Evolutionary conservation across 192 early-diverging fungal species (phyloP).

Genomic region (Rhizophagus clarus): DNA sequence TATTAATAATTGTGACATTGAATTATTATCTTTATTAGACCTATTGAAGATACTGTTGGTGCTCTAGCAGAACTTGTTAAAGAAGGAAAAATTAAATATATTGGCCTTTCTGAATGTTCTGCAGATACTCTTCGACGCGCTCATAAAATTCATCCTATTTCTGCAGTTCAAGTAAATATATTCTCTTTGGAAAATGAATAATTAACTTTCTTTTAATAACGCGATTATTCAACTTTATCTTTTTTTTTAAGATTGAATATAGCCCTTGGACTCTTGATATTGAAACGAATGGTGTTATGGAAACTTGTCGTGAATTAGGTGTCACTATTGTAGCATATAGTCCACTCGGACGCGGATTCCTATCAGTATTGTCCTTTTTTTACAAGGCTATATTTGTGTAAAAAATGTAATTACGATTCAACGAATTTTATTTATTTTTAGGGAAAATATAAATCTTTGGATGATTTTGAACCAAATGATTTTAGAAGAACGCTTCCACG

Average conservation of each 20-base stretch:
- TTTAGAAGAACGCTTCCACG: conserved; percentile 53
- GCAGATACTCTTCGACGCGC: conserved; percentile 64
- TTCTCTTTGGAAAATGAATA: neutral
- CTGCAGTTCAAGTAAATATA: conserved; percentile 50
- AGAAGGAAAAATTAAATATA: conserved; percentile 44
- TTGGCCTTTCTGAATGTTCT: conserved; percentile 59
- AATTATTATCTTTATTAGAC: neutral
- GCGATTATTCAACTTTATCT: neutral
- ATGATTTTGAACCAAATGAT: conserved; percentile 58
- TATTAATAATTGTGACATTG: neutral
- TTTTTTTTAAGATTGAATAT: conserved; percentile 3
- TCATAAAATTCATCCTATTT: conserved; percentile 69
- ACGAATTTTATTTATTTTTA: conserved; percentile 41
- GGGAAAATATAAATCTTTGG: conserved; percentile 58
- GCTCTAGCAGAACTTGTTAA: conserved; percentile 45
- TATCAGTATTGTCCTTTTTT: conserved; percentile 42
- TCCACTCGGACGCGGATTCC: conserved; percentile 70
- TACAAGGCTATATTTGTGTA: neutral
- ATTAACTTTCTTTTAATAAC: no score
- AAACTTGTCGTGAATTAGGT: conserved; percentile 72
- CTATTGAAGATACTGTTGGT: conserved; percentile 44
- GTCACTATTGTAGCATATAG: conserved; percentile 75
- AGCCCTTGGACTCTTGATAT: conserved; percentile 25
- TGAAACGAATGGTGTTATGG: conserved; percentile 66
- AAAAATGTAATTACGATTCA: no score